Conservation (phyloP, 345 rosid species). For the Firmiana major region DNA sequence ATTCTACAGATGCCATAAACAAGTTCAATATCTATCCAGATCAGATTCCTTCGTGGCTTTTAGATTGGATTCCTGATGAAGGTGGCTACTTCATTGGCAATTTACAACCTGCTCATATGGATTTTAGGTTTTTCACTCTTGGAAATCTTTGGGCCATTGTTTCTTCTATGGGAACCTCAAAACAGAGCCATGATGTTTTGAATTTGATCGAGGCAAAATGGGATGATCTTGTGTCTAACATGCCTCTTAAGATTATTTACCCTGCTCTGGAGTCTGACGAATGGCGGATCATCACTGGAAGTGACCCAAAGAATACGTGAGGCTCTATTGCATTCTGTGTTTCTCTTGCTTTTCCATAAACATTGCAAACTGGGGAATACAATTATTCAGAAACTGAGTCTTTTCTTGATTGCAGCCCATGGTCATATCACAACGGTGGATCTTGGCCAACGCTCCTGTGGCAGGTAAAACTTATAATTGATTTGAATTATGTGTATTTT, state of each 20-base stretch:
- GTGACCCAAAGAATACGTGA: constrained; percentile 99
- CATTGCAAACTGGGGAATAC: neutral
- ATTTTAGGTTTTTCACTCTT: constrained; percentile 91
- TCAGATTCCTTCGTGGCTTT: constrained; percentile 93
- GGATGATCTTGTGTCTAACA: constrained; percentile 85
- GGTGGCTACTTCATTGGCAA: constrained; percentile 96
- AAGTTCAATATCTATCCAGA: constrained; percentile 97
- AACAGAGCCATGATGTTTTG: constrained; percentile 78
- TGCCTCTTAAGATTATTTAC: constrained; percentile 94
- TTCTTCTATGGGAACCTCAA: constrained; percentile 64
- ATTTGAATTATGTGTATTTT: neutral
- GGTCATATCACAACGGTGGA: constrained; percentile 98
- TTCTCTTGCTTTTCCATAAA: neutral
- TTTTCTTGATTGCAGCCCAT: constrained; percentile 53
- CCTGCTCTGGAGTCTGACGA: constrained; percentile 90
- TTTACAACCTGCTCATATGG: constrained; percentile 97
- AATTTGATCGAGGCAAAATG: constrained; percentile 76
- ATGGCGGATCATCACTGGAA: constrained; percentile 92
- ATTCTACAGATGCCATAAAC: constrained; percentile 79
- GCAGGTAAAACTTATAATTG: constrained; percentile 52
- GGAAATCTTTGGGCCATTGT: constrained; percentile 88
- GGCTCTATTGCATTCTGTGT: constrained; percentile 15
- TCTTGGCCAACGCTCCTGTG: constrained; percentile 98
- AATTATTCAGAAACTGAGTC: constrained; percentile 8
- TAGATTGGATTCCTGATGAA: constrained; percentile 80